Conservation (phyloP, 2,329 filamentous ascomycete genomes). For the Aspergillus luchuensis region DNA sequence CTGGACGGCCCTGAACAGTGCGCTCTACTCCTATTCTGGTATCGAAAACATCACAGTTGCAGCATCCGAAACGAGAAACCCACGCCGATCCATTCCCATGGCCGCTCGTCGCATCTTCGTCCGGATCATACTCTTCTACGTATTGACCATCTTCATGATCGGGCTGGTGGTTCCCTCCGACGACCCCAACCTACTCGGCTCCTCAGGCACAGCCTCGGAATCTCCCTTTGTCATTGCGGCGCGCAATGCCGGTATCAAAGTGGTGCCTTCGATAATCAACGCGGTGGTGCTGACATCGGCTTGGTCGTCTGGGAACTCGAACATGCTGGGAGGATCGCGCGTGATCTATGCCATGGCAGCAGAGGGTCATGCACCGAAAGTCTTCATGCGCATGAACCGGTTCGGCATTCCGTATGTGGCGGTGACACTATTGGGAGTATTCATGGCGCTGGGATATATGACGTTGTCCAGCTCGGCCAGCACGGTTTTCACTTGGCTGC, state of each 20-base stretch:
- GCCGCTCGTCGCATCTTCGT: slow-evolving; percentile 56
- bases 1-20: slow-evolving; percentile 37
- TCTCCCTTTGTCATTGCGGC: slow-evolving; percentile 59
- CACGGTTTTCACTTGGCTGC: slow-evolving; percentile 65
- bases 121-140: slow-evolving; percentile 59
- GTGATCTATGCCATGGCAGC: slow-evolving; percentile 43
- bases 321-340: slow-evolving; percentile 40
- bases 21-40: slow-evolving; percentile 29
- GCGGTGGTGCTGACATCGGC: slow-evolving; percentile 43
- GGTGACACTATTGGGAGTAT: slow-evolving; percentile 52
- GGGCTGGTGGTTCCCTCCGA: slow-evolving; percentile 52
- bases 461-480: slow-evolving; percentile 59
- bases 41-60: slow-evolving; percentile 56
- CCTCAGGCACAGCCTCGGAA: slow-evolving; percentile 43
- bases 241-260: slow-evolving; percentile 46
- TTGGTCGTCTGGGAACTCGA: slow-evolving; percentile 48
- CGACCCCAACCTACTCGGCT: slow-evolving; percentile 48
- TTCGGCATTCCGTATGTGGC: slow-evolving; percentile 59
- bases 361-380: slow-evolving; percentile 40
- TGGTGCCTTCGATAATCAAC: slow-evolving; percentile 43
- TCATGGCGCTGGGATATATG: slow-evolving; percentile 65
- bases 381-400: slow-evolving; percentile 42
- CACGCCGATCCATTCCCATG: slow-evolving; percentile 55
- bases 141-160: slow-evolving; percentile 59
- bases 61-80: slow-evolving; percentile 56